Conservation (phyloP, 2,329 filamentous ascomycete genomes). For the Cytospora paraplurivora region DNA sequence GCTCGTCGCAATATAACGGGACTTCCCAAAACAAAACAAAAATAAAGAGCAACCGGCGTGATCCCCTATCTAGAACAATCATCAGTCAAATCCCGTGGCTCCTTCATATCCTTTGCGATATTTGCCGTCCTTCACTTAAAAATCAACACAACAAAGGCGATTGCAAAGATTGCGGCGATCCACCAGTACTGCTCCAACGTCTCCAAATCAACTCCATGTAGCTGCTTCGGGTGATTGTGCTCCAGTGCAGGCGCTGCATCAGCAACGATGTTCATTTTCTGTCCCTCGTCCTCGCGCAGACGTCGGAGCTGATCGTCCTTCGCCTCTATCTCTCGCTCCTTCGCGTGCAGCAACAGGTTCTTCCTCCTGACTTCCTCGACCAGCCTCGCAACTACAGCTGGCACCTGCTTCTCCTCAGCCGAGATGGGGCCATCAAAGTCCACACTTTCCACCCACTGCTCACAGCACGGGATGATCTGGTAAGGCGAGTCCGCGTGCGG, state of each 20-base stretch:
- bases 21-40: too few species aligned
- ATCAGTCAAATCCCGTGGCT: neutral
- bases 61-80: neutral
- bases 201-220: neutral
- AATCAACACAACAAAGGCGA: neutral
- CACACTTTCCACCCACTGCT: conserved; percentile 15
- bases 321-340: conserved; percentile 19
- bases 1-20: neutral
- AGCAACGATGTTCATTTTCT: neutral
- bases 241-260: too few species aligned
- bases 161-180: neutral
- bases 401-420: conserved; percentile 22
- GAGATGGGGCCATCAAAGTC: conserved; percentile 21
- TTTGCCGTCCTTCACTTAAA: conserved; percentile 4
- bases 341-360: conserved; percentile 3
- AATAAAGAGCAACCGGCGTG: too few species aligned
- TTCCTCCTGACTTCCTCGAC: conserved; percentile 10
- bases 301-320: conserved; percentile 17
- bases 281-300: neutral
- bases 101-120: neutral
- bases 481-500: conserved; percentile 1
- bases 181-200: conserved; percentile 15
- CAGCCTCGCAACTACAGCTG: conserved; percentile 17
- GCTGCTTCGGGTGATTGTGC: neutral
- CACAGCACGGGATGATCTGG: conserved; percentile 26